Evolutionary conservation across 164 flowering plant species (phyloP).

Genomic region (Vitis rotundifolia): DNA sequence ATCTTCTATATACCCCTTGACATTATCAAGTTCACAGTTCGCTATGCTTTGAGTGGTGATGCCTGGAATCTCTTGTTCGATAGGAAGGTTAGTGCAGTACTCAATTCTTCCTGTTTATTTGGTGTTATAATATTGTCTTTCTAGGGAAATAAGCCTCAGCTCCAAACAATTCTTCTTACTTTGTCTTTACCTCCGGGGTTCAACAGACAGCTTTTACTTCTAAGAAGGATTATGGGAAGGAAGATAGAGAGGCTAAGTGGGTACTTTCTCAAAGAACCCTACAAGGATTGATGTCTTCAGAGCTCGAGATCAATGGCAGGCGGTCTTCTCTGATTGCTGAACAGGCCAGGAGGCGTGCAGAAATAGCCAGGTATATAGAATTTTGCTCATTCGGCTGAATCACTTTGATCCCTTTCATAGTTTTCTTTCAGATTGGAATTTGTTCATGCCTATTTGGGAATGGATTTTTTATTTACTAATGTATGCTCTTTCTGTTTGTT

Average conservation of each 20-base stretch:
- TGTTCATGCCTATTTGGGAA: no score
- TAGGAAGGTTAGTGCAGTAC: slow-evolving; percentile 54
- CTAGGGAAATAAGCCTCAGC: background rate
- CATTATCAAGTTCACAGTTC: slow-evolving; percentile 68
- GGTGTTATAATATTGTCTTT: background rate
- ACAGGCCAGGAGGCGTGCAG: slow-evolving; percentile 85
- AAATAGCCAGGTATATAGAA: slow-evolving; percentile 69
- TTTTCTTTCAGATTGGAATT: background rate
- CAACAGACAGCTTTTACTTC: slow-evolving; percentile 76
- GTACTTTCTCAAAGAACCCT: slow-evolving; percentile 67
- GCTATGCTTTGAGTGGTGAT: slow-evolving; percentile 77
- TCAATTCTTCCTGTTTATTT: background rate
- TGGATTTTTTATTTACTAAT: no score
- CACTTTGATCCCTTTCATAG: background rate
- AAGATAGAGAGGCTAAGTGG: slow-evolving; percentile 80
- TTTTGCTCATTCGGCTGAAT: background rate
- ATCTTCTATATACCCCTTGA: slow-evolving; percentile 77
- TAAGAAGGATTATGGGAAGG: slow-evolving; percentile 80
- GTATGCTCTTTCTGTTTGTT: background rate
- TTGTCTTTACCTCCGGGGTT: background rate
- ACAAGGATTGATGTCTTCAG: slow-evolving; percentile 56
- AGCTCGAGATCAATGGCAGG: slow-evolving; percentile 44
- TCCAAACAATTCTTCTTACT: slow-evolving; percentile 1
- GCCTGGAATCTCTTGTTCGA: slow-evolving; percentile 86
- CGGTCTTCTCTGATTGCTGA: slow-evolving; percentile 70